Conservation (phyloP, 1,139 yeast genomes). For the Hyphopichia pseudoburtonii region DNA sequence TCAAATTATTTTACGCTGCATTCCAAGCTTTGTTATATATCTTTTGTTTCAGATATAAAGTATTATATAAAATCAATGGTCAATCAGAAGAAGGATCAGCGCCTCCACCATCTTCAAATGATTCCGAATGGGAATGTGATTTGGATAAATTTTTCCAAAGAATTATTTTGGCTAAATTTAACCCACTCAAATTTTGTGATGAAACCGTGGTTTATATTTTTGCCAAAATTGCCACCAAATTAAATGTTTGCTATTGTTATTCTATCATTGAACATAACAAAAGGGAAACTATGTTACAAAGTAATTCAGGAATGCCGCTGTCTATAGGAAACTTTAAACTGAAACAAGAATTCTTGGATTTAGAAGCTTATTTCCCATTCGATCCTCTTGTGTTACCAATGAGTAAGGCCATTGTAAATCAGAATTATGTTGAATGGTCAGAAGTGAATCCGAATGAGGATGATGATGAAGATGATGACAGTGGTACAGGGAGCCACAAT, state of each 20-base stretch:
- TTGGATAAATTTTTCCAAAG: constrained; percentile 86
- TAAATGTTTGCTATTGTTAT: constrained; percentile 89
- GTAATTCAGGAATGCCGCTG: constrained; percentile 31
- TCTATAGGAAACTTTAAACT: constrained; percentile 44
- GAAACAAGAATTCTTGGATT: constrained; percentile 79
- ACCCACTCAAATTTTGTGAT: constrained; percentile 90
- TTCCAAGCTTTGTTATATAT: constrained; percentile 89
- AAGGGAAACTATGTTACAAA: constrained; percentile 54
- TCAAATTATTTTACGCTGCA: constrained; percentile 87
- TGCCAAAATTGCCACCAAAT: constrained; percentile 88
- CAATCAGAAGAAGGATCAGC: constrained; percentile 12
- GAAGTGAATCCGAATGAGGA: constrained; percentile 46
- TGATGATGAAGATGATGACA: constrained; percentile 69
- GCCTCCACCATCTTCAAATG: constrained; percentile 11
- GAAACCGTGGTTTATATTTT: constrained; percentile 92
- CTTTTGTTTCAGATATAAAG: constrained; percentile 80
- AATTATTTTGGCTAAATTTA: constrained; percentile 81
- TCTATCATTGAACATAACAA: constrained; percentile 91
- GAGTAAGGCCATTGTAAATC: constrained; percentile 52
- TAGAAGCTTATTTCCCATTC: constrained; percentile 93
- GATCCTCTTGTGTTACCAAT: constrained; percentile 81
- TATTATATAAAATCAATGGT: constrained; percentile 41
- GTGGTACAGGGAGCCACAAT: constrained; percentile 30
- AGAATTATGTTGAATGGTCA: constrained; percentile 77
- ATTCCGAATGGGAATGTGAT: constrained; percentile 73